Evolutionary conservation across 1,139 yeast species (phyloP).

Genomic region (Kurtzmaniella quercitrusa): DNA sequence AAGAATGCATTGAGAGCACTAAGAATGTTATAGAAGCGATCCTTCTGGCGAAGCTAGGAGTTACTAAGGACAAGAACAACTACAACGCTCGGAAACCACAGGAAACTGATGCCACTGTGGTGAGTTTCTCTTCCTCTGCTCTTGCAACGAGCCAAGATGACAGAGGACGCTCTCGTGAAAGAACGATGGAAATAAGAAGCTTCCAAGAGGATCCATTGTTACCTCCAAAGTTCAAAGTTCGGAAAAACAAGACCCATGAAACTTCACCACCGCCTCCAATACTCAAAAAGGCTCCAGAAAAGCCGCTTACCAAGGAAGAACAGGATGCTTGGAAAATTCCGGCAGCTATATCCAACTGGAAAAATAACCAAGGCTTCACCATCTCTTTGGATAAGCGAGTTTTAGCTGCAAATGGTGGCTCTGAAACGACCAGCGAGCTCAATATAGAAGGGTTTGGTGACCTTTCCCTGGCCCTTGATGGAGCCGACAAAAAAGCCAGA

Average conservation of each 20-base stretch:
- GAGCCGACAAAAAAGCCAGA: conserved; percentile 72
- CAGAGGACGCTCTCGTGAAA: conserved; percentile 15
- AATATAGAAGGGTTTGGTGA: conserved; percentile 58
- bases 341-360: conserved; percentile 92
- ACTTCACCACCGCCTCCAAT: conserved; percentile 67
- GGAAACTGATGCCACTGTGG: conserved; percentile 9
- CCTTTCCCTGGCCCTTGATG: conserved; percentile 67
- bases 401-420: conserved; percentile 50
- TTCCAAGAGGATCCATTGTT: conserved; percentile 77
- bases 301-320: conserved; percentile 62
- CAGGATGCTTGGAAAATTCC: conserved; percentile 86
- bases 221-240: conserved; percentile 73
- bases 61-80: conserved; percentile 6
- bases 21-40: conserved; percentile 19
- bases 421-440: conserved; percentile 21
- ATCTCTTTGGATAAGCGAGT: conserved; percentile 76
- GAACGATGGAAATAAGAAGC: conserved; percentile 27
- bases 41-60: conserved; percentile 17
- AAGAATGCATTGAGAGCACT: conserved; percentile 27
- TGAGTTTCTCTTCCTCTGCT: conserved; percentile 3
- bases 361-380: conserved; percentile 87
- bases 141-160: conserved; percentile 10
- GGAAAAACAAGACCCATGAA: conserved; percentile 62
- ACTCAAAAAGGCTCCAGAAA: conserved; percentile 19
- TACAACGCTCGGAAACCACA: background rate